A percentile compares a stretch with the other conserved stretches of the same genome.
Conservation (phyloP, 2,329 filamentous ascomycete genomes). For the Ramularia endophylla region DNA sequence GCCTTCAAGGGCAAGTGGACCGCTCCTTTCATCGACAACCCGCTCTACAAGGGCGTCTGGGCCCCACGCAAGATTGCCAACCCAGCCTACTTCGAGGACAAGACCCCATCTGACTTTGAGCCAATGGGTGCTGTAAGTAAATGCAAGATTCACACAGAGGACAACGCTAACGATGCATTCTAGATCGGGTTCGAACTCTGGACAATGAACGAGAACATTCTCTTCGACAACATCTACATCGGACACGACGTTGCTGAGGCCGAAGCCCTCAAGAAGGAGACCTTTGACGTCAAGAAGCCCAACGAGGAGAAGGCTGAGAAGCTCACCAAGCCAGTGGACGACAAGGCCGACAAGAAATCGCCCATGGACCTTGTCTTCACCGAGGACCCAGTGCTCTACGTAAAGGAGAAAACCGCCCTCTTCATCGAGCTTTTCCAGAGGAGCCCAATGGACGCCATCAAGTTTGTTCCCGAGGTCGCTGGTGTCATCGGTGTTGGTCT, state of each 20-base stretch:
- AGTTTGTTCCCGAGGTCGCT: slow-evolving; percentile 87
- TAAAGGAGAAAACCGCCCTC: slow-evolving; percentile 88
- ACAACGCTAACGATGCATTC: slow-evolving; percentile 10
- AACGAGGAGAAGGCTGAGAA: slow-evolving; percentile 79
- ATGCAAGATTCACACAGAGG: background rate
- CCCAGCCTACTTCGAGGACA: slow-evolving; percentile 95
- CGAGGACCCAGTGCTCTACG: slow-evolving; percentile 80
- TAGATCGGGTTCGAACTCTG: slow-evolving; percentile 98
- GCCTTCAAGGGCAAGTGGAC: slow-evolving; percentile 99
- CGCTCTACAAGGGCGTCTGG: slow-evolving; percentile 95
- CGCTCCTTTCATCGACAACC: slow-evolving; percentile 91
- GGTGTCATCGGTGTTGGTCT: slow-evolving; percentile 68
- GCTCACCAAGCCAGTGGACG: slow-evolving; percentile 65
- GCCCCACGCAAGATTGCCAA: slow-evolving; percentile 93
- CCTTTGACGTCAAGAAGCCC: slow-evolving; percentile 81
- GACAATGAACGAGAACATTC: slow-evolving; percentile 99
- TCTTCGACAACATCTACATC: slow-evolving; percentile 99
- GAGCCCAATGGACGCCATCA: slow-evolving; percentile 76
- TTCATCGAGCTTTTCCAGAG: slow-evolving; percentile 80
- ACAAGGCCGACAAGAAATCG: slow-evolving; percentile 53
- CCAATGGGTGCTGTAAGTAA: slow-evolving; percentile 88
- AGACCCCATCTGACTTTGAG: slow-evolving; percentile 93
- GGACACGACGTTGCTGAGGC: slow-evolving; percentile 94
- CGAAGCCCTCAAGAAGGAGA: slow-evolving; percentile 79
- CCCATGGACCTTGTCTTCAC: slow-evolving; percentile 77